phyloP scores from a whole-genome alignment of 2,329 filamentous ascomycete genomes.

The Stylonectria norvegica region DNA sequence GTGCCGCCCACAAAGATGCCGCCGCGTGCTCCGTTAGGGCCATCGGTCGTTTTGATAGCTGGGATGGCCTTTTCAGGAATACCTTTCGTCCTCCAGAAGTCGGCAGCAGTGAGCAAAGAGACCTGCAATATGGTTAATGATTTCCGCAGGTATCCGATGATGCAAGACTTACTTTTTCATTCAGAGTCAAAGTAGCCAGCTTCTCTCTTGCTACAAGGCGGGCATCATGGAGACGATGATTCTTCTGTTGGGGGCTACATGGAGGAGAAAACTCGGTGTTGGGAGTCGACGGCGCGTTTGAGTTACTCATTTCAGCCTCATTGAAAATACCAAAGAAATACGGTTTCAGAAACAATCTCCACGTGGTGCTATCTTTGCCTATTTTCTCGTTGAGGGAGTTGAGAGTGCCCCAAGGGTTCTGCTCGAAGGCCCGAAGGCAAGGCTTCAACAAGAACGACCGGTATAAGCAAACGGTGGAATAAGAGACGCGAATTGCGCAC shows the following conservation, averaged over 20 bases:
- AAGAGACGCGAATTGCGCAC: too few relatives aligned
- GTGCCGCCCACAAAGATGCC: conserved; percentile 66
- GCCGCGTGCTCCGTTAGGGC: conserved; percentile 67
- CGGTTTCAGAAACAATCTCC: too few relatives aligned
- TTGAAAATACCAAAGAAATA: too few relatives aligned
- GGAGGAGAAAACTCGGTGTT: conserved; percentile 48
- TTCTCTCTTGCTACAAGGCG: conserved; percentile 46
- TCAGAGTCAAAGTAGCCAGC: conserved; percentile 48
- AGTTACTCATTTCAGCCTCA: conserved; percentile 22
- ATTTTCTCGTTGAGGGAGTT: too few relatives aligned
- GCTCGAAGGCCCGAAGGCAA: too few relatives aligned
- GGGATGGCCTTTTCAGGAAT: conserved; percentile 62
- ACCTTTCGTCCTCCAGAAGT: conserved; percentile 68
- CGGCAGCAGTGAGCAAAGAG: conserved; percentile 57
- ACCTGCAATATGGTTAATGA: conserved; percentile 38
- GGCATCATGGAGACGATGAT: conserved; percentile 34
- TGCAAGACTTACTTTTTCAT: conserved; percentile 50
- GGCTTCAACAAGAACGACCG: too few relatives aligned
- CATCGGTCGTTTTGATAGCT: conserved; percentile 64
- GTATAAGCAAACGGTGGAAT: too few relatives aligned
- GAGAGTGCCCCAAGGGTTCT: too few relatives aligned
- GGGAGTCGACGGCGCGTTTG: conserved; percentile 40
- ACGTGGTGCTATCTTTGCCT: too few relatives aligned
- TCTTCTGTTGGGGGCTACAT: conserved; percentile 40
- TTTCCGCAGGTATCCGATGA: background rate